A percentile compares a stretch with the other conserved stretches of the same genome.
These are phyloP conservation scores for Komagataella pastoris DNA, from an alignment of 805 yeast genomes.

Conservation along the genomic window DNA sequence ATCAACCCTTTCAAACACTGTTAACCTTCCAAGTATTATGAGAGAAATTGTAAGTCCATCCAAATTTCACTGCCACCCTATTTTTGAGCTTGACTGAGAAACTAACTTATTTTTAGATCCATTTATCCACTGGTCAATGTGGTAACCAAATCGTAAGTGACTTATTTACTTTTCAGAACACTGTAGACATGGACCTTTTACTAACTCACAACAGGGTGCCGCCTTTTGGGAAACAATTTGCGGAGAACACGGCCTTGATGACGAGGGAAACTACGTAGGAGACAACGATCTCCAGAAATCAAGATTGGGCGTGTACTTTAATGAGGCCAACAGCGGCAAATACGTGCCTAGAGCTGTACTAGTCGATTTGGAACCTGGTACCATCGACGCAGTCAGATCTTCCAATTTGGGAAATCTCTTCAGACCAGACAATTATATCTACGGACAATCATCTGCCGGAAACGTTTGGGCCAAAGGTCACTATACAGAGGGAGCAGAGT, in stretches of 20 bases:
- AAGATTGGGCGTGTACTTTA: constrained; percentile 67
- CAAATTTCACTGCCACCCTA: not conserved
- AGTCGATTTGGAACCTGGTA: constrained; percentile 90
- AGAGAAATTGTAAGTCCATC: not conserved
- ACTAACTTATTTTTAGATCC: constrained; percentile 39
- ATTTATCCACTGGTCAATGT: constrained; percentile 95
- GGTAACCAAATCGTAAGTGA: constrained; percentile 86
- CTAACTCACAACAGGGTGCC: constrained; percentile 41
- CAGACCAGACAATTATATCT: constrained; percentile 85
- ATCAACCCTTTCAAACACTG: not conserved
- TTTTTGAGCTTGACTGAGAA: not conserved
- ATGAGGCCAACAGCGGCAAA: constrained; percentile 77
- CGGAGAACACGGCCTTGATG: constrained; percentile 76
- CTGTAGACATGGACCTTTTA: not conserved
- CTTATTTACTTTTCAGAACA: constrained; percentile 1
- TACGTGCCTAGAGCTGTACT: constrained; percentile 90
- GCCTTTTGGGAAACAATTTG: constrained; percentile 91
- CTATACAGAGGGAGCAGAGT: constrained; percentile 93
- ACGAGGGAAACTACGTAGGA: constrained; percentile 61
- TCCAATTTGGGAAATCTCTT: constrained; percentile 76
- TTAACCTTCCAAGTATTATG: not conserved
- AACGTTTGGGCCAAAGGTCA: constrained; percentile 97
- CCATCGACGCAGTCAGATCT: constrained; percentile 73
- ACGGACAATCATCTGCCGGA: constrained; percentile 88
- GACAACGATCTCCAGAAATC: constrained; percentile 34